Evolutionary conservation across 768 basidiomycete genomes (phyloP).

Genomic region (Pisolithus marmoratus): DNA sequence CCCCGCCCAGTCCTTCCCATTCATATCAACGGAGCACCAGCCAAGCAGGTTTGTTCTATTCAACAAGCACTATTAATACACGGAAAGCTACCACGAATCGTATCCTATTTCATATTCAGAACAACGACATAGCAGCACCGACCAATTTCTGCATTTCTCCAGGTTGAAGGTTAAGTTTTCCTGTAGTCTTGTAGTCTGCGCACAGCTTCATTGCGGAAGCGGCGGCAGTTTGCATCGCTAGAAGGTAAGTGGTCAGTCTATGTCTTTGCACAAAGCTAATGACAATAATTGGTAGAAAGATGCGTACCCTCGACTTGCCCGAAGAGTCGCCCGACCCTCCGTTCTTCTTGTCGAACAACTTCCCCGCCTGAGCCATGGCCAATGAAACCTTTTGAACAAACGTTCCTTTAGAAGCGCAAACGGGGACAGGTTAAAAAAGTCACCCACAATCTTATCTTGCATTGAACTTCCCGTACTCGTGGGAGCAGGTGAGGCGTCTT

Average conservation of each 20-base stretch:
- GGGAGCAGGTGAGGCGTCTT: conserved; percentile 3
- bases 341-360: conserved; percentile 29
- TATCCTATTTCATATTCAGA: conserved; percentile 7
- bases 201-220: conserved; percentile 26
- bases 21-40: no score
- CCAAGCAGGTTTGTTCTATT: no score
- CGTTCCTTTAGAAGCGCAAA: background rate
- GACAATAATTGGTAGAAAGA: background rate
- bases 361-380: conserved; percentile 29
- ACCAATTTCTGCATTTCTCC: conserved; percentile 25
- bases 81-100: no score
- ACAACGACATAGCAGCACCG: conserved; percentile 19
- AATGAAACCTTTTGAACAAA: conserved; percentile 16
- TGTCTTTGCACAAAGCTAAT: background rate
- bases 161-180: conserved; percentile 19
- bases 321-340: conserved; percentile 6
- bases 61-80: no score
- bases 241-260: background rate
- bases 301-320: conserved; percentile 23
- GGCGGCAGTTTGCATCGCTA: conserved; percentile 29
- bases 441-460: conserved; percentile 27
- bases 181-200: conserved; percentile 17
- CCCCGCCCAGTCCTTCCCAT: no score
- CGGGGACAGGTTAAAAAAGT: background rate
- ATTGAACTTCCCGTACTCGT: conserved; percentile 13